These are phyloP conservation scores for Lipomyces yamadae DNA, from an alignment of 805 yeast genomes.

Conservation along the genomic window DNA sequence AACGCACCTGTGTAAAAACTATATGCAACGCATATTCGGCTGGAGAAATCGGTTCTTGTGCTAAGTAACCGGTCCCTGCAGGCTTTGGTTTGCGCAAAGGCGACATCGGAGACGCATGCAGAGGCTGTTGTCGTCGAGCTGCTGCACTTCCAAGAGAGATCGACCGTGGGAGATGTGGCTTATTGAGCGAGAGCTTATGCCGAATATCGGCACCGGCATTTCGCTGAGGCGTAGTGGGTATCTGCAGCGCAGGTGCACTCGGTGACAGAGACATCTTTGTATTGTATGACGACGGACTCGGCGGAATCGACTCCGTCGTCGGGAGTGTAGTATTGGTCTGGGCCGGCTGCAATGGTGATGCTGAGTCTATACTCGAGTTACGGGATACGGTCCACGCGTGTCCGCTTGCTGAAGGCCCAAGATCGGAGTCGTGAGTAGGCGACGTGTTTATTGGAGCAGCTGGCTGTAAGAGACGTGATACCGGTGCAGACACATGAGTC, in stretches of 20 bases:
- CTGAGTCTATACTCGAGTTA: slow-evolving; percentile 12
- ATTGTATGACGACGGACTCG: slow-evolving; percentile 12
- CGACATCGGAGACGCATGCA: slow-evolving; percentile 11
- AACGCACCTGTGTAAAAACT: slow-evolving; percentile 72
- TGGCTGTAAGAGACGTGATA: slow-evolving; percentile 21
- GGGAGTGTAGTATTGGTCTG: slow-evolving; percentile 12
- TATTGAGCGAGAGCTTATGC: slow-evolving; percentile 18
- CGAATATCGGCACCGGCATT: slow-evolving; percentile 8
- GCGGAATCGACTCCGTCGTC: slow-evolving; percentile 9
- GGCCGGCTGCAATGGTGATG: slow-evolving; percentile 17
- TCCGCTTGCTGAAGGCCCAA: neutral
- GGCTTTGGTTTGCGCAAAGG: neutral
- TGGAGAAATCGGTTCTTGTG: slow-evolving; percentile 64
- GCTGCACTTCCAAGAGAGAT: slow-evolving; percentile 26
- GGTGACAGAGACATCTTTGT: neutral
- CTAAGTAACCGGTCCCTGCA: neutral
- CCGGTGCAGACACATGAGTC: slow-evolving; percentile 18
- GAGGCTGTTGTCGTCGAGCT: slow-evolving; percentile 12
- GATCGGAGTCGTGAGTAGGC: slow-evolving; percentile 12
- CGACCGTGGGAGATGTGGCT: slow-evolving; percentile 29
- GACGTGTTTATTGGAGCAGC: slow-evolving; percentile 28
- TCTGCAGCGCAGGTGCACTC: neutral
- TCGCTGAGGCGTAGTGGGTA: slow-evolving; percentile 7
- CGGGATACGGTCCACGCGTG: slow-evolving; percentile 12
- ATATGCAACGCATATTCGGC: slow-evolving; percentile 94